Base-by-base conservation (phyloP, 2,329 filamentous ascomycete genomes). In the Talaromyces atroroseus region DNA sequence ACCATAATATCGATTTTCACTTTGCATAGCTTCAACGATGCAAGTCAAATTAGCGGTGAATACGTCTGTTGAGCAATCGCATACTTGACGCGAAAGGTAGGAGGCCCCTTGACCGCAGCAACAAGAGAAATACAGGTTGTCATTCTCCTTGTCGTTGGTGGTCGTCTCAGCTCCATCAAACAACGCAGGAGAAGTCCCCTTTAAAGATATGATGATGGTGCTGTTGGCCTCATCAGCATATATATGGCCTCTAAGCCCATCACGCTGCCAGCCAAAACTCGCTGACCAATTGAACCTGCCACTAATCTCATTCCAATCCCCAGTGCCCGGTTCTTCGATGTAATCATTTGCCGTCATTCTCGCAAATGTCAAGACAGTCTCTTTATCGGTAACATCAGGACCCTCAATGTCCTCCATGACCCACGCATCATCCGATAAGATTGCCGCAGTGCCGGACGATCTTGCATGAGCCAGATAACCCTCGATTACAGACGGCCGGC, bases 101-200 rank as follows among this genome's bases (percentile, higher is more conserved):
- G 91, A 90, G 0, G 92, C 91, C 65, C 95, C 92, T 74, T 96
- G 91, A 3, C 85, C 94, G 73, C 94, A 99, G 73, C 94, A 99
- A 75, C 94, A 99, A 68, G 92, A 95, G 76, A 96, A 96, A 74
- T 95, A 96, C 10, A 99, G 80, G 69, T 99, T 99, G 74, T 99
- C 94, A 70, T 97, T 99, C 66, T 92, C 79, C 76, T 99, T 99
- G 76, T 99, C 94, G 64, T 96, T 96, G 24, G 91, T 95, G 0
- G 92, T 97, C 1, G 94, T 97, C 52, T 92, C 92, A 38, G 92
- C 89, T n/a, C 94, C 94, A 70, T 97, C 92, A 68, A 96, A 97
- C 3, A 97, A 86, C 12, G 94, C 92, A 1, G 87, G 84, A 1
- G 87, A 89, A 0, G 92, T 96, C 54, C 92, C 94, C 74, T 99